Evolutionary conservation across 2,329 filamentous ascomycete genomes (phyloP), one percentile per base, ranked within the genome.

Genomic region (Penicillium sp.): DNA sequence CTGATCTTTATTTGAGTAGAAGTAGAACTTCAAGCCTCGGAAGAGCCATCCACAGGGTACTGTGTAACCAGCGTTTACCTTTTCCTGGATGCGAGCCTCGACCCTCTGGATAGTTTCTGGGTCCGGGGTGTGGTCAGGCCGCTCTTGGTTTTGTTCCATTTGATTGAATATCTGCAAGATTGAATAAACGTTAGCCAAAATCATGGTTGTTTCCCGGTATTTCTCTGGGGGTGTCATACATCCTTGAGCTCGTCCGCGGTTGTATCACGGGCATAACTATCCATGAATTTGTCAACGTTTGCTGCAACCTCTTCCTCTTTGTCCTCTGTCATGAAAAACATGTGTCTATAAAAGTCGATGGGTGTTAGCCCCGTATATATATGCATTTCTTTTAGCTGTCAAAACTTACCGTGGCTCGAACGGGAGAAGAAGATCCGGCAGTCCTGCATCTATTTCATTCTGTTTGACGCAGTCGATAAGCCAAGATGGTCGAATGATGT

Each of bases 401-500:
- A 17, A 50, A 12, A 42, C 43, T 48, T 70, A 78, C 74, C 78
- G 76, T 21, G 83, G 80, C 61, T 89, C 86, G 4, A 83, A 78
- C 0, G 96, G 84, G 8, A 96, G 75, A 13, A 89, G 82, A 4
- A 83, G 80, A 4, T 81, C 82, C 2, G 80, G 53, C 62, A 82
- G 75, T 73, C 85, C 73, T 2, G 70, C 69, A 64, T 87, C 84
- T 42, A 74, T 69, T 62, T 87, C 81, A 45, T 78, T 80, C 58
- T 82, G 82, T 33, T 83, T 82, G 35, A 96, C 81, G 67, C 91
- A 94, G 72, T 97, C 92, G 29, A 90, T 80, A 2, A 97, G 78
- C 94, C 94, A 99, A 6, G 80, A 82, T 0, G 93, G 89, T 23
- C 86, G 85, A 56, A 97, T 81, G 50, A 99, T 88, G 64, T 91